Percentiles rank a stretch among this genome's conserved stretches.
Conservation (phyloP, 805 yeast genomes). For the Kockiozyma suomiensis region DNA sequence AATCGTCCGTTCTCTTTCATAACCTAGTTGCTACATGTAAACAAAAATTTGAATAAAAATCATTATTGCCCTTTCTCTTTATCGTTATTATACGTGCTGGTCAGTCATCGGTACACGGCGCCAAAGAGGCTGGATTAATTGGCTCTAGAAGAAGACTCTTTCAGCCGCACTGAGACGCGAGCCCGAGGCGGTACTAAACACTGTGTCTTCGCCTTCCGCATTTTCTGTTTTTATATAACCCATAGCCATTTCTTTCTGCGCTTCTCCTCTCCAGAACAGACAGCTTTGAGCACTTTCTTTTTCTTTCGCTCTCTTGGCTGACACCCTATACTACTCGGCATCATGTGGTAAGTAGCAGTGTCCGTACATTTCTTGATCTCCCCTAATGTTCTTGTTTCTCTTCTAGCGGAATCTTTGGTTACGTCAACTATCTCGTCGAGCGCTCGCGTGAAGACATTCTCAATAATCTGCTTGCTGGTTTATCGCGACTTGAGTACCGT, state of each 20-base stretch:
- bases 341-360: conserved; percentile 13
- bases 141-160: no score
- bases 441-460: conserved; percentile 90
- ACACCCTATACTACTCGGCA: neutral
- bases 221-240: neutral
- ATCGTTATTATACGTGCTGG: no score
- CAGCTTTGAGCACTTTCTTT: neutral
- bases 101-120: no score
- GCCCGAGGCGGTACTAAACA: neutral
- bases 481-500: conserved; percentile 81
- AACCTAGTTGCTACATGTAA: no score
- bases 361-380: neutral
- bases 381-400: neutral
- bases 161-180: neutral
- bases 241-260: neutral
- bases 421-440: conserved; percentile 92
- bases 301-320: neutral
- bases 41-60: no score
- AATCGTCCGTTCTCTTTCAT: no score
- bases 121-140: no score
- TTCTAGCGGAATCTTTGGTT: conserved; percentile 92
- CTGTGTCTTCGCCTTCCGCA: neutral
- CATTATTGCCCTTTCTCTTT: no score
- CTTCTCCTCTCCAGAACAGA: neutral
- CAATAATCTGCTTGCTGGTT: conserved; percentile 83